Evolutionary conservation across 2,329 filamentous ascomycete genomes (phyloP).

Genomic region (Alternaria ethzedia): DNA sequence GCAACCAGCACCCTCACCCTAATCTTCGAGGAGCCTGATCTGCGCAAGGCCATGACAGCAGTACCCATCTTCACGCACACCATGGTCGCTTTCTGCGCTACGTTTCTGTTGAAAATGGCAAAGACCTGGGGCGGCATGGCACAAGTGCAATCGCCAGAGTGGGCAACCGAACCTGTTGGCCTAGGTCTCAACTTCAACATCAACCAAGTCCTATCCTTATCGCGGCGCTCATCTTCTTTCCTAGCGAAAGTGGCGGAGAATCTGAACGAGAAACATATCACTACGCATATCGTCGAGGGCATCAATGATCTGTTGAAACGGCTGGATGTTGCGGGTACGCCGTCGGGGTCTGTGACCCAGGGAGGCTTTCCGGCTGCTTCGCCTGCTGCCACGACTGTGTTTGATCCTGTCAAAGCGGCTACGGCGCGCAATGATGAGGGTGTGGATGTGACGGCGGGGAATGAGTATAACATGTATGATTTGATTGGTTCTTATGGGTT

Average conservation of each 20-base stretch:
- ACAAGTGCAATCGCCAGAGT: conserved; percentile 34
- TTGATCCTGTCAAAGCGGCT: conserved; percentile 6
- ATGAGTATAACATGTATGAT: conserved; percentile 37
- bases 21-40: conserved; percentile 54
- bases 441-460: conserved; percentile 5
- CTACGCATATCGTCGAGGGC: conserved; percentile 36
- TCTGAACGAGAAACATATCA: conserved; percentile 41
- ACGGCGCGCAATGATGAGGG: neutral
- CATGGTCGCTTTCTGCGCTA: conserved; percentile 61
- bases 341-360: conserved; percentile 6
- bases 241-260: conserved; percentile 33
- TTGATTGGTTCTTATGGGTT: conserved; percentile 42
- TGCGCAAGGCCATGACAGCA: conserved; percentile 51
- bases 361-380: neutral
- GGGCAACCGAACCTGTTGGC: conserved; percentile 32
- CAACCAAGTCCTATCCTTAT: conserved; percentile 35
- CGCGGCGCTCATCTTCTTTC: conserved; percentile 34
- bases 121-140: conserved; percentile 52
- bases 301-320: conserved; percentile 36
- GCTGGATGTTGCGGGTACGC: conserved; percentile 30
- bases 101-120: conserved; percentile 59
- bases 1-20: conserved; percentile 56
- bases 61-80: conserved; percentile 60
- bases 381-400: neutral
- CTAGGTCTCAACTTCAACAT: conserved; percentile 42